phyloP scores from a whole-genome alignment of 345 rosid species.

The Gossypium arboreum region DNA sequence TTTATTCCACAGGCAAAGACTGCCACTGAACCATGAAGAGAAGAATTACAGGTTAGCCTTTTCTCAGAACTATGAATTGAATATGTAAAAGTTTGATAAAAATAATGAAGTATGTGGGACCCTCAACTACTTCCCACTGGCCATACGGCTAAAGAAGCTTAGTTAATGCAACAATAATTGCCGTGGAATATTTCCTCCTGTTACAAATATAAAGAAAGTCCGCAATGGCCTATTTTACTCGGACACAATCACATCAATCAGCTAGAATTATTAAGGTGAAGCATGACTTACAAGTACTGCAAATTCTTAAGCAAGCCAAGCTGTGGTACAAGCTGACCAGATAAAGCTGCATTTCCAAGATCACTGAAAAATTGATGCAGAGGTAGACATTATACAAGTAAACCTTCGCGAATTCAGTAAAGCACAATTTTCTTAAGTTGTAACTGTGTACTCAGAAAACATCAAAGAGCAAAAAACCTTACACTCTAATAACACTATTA shows the following conservation, averaged over 20 bases:
- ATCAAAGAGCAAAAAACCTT: slow-evolving; percentile 22
- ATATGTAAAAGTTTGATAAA: neutral
- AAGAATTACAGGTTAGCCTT: neutral
- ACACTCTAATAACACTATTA: slow-evolving; percentile 95
- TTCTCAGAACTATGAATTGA: neutral
- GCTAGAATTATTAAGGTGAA: slow-evolving; percentile 1
- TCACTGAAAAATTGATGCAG: slow-evolving; percentile 44
- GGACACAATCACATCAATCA: neutral
- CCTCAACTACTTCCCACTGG: neutral
- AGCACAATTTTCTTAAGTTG: neutral
- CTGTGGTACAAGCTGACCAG: slow-evolving; percentile 92
- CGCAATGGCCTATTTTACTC: neutral
- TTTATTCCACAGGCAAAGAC: neutral
- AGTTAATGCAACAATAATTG: neutral
- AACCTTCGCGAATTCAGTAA: slow-evolving; percentile 3
- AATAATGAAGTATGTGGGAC: neutral
- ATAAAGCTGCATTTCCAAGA: slow-evolving; percentile 92
- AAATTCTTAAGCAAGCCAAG: slow-evolving; percentile 89
- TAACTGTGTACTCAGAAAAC: slow-evolving; percentile 3
- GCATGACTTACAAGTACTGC: slow-evolving; percentile 74
- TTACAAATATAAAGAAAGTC: neutral
- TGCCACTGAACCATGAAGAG: neutral
- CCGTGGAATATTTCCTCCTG: neutral
- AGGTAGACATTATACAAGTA: slow-evolving; percentile 4
- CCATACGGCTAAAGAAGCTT: neutral